Evolutionary conservation across 352 stramenopile genomes (phyloP).

Genomic region (Globisporangium heterothallicum): DNA sequence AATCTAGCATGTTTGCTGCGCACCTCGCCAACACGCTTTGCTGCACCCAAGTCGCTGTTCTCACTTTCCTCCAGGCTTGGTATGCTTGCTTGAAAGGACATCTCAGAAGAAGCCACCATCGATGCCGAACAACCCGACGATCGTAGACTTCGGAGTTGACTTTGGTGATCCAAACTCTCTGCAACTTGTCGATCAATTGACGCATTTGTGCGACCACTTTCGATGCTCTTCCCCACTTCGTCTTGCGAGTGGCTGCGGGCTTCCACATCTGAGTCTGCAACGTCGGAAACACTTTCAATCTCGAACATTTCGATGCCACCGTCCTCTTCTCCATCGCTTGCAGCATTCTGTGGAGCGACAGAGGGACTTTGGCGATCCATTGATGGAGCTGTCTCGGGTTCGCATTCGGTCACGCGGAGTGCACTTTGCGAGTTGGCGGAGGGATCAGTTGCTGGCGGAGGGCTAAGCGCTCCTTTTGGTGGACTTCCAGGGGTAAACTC

Average conservation of each 20-base stretch:
- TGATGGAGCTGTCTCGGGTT: no score
- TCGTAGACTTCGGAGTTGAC: neutral
- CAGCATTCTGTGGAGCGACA: no score
- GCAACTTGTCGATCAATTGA: neutral
- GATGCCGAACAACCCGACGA: slow-evolving; percentile 21
- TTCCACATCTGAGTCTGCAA: neutral
- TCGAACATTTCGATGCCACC: slow-evolving; percentile 7
- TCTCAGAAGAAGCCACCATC: slow-evolving; percentile 29
- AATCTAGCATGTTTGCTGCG: no score
- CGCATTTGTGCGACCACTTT: neutral
- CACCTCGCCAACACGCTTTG: slow-evolving; percentile 1
- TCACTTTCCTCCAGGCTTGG: slow-evolving; percentile 28
- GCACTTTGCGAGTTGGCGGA: no score
- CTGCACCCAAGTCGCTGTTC: neutral
- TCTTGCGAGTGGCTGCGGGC: neutral
- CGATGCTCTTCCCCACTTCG: neutral
- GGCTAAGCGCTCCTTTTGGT: no score
- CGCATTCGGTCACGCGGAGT: no score
- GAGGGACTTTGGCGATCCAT: no score
- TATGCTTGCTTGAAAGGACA: slow-evolving; percentile 42
- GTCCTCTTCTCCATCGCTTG: neutral
- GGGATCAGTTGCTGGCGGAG: no score
- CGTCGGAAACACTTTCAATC: neutral
- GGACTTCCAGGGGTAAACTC: no score
- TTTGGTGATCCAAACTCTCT: neutral